phyloP scores from a whole-genome alignment of 2,329 filamentous ascomycete genomes.

The Monosporascus sp. region DNA sequence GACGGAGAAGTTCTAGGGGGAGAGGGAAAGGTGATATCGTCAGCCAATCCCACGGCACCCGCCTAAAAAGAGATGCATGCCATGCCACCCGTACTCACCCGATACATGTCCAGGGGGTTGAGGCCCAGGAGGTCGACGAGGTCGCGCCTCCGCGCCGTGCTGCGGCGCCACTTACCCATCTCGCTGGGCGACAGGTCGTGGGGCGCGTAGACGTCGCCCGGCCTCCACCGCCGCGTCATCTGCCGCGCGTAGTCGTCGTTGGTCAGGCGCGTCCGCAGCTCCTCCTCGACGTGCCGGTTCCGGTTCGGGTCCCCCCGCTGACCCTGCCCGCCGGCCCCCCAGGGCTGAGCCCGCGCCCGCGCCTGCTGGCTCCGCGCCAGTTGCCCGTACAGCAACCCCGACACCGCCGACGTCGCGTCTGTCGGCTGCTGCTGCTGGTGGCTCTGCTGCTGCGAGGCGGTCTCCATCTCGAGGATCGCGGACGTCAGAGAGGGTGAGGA shows the following conservation, averaged over 20 bases:
- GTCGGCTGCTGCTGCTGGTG: not conserved
- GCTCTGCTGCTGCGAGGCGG: not conserved
- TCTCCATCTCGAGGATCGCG: conserved; percentile 20
- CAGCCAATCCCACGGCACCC: no score
- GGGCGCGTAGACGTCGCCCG: conserved; percentile 85
- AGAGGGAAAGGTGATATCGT: not conserved
- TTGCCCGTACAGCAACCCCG: conserved; percentile 12
- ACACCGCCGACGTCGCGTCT: conserved; percentile 9
- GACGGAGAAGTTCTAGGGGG: conserved; percentile 78
- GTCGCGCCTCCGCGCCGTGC: conserved; percentile 54
- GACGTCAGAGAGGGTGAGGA: conserved; percentile 5
- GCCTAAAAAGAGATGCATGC: not conserved
- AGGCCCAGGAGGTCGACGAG: conserved; percentile 75
- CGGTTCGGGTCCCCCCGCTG: conserved; percentile 5
- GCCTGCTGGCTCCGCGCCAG: not conserved
- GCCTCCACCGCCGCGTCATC: conserved; percentile 64
- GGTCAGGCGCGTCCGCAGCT: conserved; percentile 33
- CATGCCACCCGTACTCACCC: conserved; percentile 49
- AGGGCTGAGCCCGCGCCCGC: not conserved
- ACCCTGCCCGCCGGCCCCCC: conserved; percentile 2
- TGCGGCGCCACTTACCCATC: conserved; percentile 72
- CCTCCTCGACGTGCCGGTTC: conserved; percentile 32
- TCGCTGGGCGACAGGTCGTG: conserved; percentile 76
- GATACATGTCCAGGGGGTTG: conserved; percentile 80
- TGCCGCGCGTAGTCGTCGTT: conserved; percentile 54